A percentile compares a stretch with the other conserved stretches of the same genome.
Conservation (phyloP, 345 rosid genomes). For the Aegle marmelos region DNA sequence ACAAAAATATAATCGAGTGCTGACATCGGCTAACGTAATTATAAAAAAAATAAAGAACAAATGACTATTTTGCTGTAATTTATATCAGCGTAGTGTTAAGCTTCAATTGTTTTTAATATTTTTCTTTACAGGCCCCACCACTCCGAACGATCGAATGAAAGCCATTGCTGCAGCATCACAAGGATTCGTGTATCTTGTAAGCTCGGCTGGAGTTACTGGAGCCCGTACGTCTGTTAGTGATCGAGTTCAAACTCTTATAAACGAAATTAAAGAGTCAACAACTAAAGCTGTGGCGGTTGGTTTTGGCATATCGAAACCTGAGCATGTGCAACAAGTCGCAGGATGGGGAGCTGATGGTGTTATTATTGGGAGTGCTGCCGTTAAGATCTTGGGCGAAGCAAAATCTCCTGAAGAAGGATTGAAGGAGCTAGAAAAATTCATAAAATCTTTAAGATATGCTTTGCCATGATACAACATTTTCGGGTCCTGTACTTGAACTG, state of each 20-base stretch:
- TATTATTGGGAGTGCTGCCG: conserved; percentile 86
- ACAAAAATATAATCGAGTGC: no score
- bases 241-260: conserved; percentile 59
- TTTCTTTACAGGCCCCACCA: conserved; percentile 64
- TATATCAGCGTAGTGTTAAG: no score
- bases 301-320: conserved; percentile 80
- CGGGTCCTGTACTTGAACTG: neutral
- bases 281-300: conserved; percentile 77
- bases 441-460: conserved; percentile 66
- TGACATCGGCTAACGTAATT: no score
- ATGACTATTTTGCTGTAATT: no score
- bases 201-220: conserved; percentile 84
- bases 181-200: conserved; percentile 87
- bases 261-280: conserved; percentile 66
- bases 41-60: no score
- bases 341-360: conserved; percentile 90
- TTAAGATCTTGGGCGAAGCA: conserved; percentile 66
- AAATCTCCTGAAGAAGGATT: conserved; percentile 72
- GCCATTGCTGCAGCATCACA: conserved; percentile 83
- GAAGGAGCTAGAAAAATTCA: conserved; percentile 51
- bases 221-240: conserved; percentile 9
- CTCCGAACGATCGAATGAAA: conserved; percentile 69
- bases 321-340: conserved; percentile 79
- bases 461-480: conserved; percentile 31
- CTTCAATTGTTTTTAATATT: no score